Base-by-base conservation (phyloP, 2,329 filamentous ascomycete species). In the Monilinia fructicola region DNA sequence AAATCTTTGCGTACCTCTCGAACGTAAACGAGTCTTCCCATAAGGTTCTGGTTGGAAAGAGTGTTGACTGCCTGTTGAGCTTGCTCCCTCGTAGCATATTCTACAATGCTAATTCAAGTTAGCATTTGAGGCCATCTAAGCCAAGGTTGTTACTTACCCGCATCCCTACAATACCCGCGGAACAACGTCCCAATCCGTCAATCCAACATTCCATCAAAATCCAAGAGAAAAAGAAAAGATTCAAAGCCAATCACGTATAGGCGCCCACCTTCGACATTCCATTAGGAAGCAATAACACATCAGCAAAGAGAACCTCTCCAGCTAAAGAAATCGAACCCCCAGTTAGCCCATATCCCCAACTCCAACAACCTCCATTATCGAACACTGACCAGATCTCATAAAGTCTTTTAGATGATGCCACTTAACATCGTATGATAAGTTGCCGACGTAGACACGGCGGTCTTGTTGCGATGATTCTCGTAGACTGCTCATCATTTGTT, bases 181-280 rank as follows among this genome's bases (percentile, higher is more conserved):
- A 89, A 91, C 89, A 91, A 85, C 83, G 90, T 89, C 91, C 93
- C 91, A 89, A 90, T 90, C 93, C 94, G 94, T 97, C 93, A 97
- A 96, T 91, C 93, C 92, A 95, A 92, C 89, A 86, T 86, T 95
- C 91, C 92, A 90, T 88, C 87, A 92, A 90, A 77, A 78, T 78
- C 77, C 78, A 82, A 79, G 64, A 66, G 64, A 66, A 81, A 83
- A 80, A 79, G 76, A 80, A 82, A 82, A 81, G 79, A 85, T 82
- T 81, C 79, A 88, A 82, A 87, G 91, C 91, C 87, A 89, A 87
- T 90, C 90, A 93, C 85, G 84, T 88, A 85, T 91, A 90, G 86
- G 89, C 88, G 93, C 92, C 92, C 93, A 98, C 94, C 94, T 99
- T 99, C 92, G 94, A 98, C 95, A 99, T 99, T 93, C 95, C 95